Evolutionary conservation across 768 basidiomycete species (phyloP).

Genomic region (Lentinula guzmanii): DNA sequence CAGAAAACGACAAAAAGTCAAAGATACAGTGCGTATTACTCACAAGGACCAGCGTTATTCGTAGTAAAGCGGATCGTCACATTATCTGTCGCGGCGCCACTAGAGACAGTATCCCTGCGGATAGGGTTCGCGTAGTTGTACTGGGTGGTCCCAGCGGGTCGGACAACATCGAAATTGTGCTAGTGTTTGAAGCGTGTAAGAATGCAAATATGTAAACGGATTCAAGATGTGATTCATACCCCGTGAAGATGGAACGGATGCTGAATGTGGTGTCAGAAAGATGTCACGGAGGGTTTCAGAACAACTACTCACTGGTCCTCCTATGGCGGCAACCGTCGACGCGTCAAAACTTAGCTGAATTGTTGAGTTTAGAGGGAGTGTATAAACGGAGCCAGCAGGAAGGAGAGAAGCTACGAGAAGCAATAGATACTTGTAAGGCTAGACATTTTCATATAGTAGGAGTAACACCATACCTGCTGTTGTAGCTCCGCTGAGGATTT

Average conservation of each 20-base stretch:
- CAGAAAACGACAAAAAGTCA: neutral
- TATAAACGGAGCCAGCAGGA: conserved; percentile 25
- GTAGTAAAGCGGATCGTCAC: conserved; percentile 56
- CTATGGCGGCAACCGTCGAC: conserved; percentile 3
- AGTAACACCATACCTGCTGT: neutral
- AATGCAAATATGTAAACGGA: too few species aligned
- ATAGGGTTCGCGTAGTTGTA: conserved; percentile 45
- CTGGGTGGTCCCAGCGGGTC: conserved; percentile 24
- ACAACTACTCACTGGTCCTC: conserved; percentile 11
- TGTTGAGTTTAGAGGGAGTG: conserved; percentile 28
- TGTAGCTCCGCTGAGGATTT: neutral
- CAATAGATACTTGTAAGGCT: neutral
- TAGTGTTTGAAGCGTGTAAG: neutral
- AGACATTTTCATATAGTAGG: neutral
- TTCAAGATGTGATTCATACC: conserved; percentile 5
- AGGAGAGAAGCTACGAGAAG: conserved; percentile 17
- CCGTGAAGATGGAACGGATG: conserved; percentile 26
- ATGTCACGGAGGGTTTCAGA: neutral
- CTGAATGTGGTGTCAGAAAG: neutral
- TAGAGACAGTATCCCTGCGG: conserved; percentile 44
- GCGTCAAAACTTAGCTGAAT: conserved; percentile 31
- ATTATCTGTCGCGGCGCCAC: conserved; percentile 33
- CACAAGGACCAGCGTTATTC: conserved; percentile 57
- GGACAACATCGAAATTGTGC: conserved; percentile 33
- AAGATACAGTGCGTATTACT: neutral